Base-by-base conservation (phyloP, 75 land plant species). In the Pinus tabuliformis region DNA sequence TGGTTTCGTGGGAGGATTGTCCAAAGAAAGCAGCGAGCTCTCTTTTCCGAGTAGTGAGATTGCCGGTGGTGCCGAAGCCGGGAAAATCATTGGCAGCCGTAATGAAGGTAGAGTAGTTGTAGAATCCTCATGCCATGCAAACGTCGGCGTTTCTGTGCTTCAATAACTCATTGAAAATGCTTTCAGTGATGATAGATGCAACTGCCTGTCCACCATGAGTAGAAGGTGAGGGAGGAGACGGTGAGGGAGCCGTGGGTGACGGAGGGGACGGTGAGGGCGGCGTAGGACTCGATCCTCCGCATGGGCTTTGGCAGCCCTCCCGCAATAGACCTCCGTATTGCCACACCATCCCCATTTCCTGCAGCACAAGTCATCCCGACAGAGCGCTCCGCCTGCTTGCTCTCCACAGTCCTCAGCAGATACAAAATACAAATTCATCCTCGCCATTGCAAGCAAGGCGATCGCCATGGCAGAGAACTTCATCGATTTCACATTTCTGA, bases 141-240 rank as follows among this genome's bases (percentile, higher is more conserved):
- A 0, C 14, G 6, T 0, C 16, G 70, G 4, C 16, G 70, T 74
- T 75, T 52, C 92, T 65, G 62, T 90, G 74, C 81, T 72, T 73
- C 28, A 89, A 74, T 77, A 89, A 77, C 18, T 90, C 63, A 18
- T 91, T 79, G 81, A 91, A 92, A 6, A 81, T 62, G 16, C 58
- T 30, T 45, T 33, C 30, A 61, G 74, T 79, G n/a, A 90, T 78
- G 61, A 45, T 6, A 45, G 49, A 45, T 6, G 49, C 0, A 6
- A 45, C 49, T 45, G 7, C 49, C 49, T 45, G 8, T 45, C 49
- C 49, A 45, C 49, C 8, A 7, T 6, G 49, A 45, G 61, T 3
- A 5, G n/a, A n/a, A n/a, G n/a, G n/a, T n/a, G n/a, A n/a, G n/a
- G n/a, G n/a, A n/a, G n/a, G n/a, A n/a, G n/a, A n/a, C n/a, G n/a